These are phyloP conservation scores for Pichia sp. DNA, from an alignment of 1,139 yeast genomes.

Conservation along the genomic window DNA sequence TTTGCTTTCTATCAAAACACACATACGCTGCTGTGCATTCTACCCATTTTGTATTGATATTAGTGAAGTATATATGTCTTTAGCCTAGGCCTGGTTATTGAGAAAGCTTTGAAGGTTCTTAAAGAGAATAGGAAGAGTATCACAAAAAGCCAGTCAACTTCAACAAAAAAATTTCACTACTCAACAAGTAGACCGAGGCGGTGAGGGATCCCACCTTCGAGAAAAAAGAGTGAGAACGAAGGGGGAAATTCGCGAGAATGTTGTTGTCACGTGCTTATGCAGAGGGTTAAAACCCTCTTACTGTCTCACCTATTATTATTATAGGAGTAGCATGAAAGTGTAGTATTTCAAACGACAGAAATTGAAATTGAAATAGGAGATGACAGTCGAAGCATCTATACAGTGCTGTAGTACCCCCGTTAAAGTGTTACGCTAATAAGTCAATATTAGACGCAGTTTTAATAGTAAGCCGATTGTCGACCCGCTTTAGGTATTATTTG, in stretches of 20 bases:
- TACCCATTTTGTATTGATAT: constrained; percentile 45
- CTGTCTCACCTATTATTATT: no score
- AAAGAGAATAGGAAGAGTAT: background rate
- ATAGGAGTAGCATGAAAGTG: no score
- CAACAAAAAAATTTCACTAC: background rate
- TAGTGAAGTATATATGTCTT: constrained; percentile 9
- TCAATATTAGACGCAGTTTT: no score
- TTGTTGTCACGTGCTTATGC: background rate
- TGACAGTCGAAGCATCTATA: no score
- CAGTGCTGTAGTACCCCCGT: no score
- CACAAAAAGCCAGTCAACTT: background rate
- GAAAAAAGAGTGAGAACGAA: no score
- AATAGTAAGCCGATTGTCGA: no score
- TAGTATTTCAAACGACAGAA: no score
- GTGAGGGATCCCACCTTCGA: background rate
- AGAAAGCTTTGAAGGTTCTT: background rate
- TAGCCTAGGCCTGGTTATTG: constrained; percentile 17
- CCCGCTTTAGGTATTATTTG: background rate
- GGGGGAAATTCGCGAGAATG: background rate
- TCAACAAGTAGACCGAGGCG: background rate
- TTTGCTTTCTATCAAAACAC: constrained; percentile 18
- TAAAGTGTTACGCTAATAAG: no score
- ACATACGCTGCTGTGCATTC: constrained; percentile 53
- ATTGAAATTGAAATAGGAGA: no score
- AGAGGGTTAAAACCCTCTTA: background rate